Base-by-base conservation (phyloP, 106 monocot species). In the Dendrobium huoshanense region DNA sequence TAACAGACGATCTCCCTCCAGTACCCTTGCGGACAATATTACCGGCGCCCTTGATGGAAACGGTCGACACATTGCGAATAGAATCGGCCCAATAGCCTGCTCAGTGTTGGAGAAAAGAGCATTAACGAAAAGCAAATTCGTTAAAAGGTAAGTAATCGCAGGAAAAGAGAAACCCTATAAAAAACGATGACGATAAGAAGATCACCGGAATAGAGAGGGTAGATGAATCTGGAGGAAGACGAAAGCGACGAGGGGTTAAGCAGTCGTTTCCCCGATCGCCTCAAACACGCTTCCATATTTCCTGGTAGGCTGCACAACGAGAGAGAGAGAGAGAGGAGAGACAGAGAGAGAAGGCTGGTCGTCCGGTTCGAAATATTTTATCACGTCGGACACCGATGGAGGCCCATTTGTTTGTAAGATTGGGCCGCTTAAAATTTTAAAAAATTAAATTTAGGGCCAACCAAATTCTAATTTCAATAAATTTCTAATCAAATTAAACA, bases 1-100 rank as follows among this genome's bases (percentile, higher is more conserved):
- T 99, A 25, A 99, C 99, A 0, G 99, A 95, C 0, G 95, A 99
- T 67, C 99, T 89, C 20, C 95, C 99, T 1, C 99, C 99, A 31
- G 99, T 99, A 37, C 99, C 99, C 79, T 99, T 99, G 55, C 99
- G 91, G 37, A 95, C 80, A 68, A 99, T 75, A 87, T 91, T 85
- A 67, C 95, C 99, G 4, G 79, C 13, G 45, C 99, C 99, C 84
- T 93, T 95, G 58, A 87, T 80, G 16, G 93, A 43, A 51, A 97
- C 47, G 29, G 82, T 89, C 20, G 92, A 92, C n/a, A 67, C 85
- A 65, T 79, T 84, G 20, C 94, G 85, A 37, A 58, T 49, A 75
- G 85, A 88, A 80, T 90, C 85, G 17, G 64, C 20, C 31, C 85
- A 91, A 75, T 47, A 91, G n/a, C 81, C 95, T 89, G 13, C 67